Evolutionary conservation across 179 eudicot species (phyloP).

Genomic region (Heliamphora pulchella): DNA sequence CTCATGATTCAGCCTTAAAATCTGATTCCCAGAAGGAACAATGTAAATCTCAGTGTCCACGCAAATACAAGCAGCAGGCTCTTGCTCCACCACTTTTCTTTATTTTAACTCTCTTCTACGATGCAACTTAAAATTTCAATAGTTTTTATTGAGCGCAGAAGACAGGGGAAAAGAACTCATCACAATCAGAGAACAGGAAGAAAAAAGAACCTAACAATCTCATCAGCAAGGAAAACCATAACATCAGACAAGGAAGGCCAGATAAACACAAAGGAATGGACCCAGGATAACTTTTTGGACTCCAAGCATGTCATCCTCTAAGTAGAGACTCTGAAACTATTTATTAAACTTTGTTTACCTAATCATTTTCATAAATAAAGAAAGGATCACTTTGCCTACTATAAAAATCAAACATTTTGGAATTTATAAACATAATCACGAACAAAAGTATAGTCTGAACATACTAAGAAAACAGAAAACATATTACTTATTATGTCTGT

Average conservation of each 20-base stretch:
- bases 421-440: background rate
- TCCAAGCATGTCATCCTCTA: background rate
- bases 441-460: background rate
- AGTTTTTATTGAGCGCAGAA: background rate
- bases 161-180: background rate
- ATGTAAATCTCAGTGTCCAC: too few species aligned
- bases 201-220: background rate
- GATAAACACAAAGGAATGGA: background rate
- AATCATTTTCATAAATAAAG: background rate
- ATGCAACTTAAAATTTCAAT: background rate
- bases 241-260: background rate
- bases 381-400: background rate
- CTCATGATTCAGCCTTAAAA: too few species aligned
- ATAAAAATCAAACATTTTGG: background rate
- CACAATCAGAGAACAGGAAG: background rate
- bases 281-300: background rate
- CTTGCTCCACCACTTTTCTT: constrained; percentile 1
- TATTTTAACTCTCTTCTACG: background rate
- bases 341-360: background rate
- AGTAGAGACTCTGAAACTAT: background rate
- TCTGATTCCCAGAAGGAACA: too few species aligned
- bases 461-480: too few species aligned
- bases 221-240: background rate
- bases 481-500: background rate
- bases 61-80: background rate